Base-by-base conservation (phyloP, 2,329 filamentous ascomycete species). In the Colletotrichum melonis region DNA sequence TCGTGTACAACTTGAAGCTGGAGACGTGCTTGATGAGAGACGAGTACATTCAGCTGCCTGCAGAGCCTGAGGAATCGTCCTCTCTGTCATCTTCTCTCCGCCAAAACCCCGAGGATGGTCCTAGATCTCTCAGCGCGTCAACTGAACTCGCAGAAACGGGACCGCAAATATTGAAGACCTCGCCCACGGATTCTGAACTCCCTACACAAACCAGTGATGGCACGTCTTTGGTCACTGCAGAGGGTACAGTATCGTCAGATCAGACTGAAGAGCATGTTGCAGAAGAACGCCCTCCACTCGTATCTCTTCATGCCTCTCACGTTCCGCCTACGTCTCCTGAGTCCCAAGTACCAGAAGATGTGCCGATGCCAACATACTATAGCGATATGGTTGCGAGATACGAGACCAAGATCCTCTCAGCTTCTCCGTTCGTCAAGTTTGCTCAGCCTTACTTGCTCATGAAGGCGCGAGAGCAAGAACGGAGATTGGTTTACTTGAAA, bases 361-460 rank as follows among this genome's bases (percentile, higher is more conserved):
- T 94, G 54, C 94, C 94, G 1, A 94, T 95, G 86, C 94, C 96
- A 3, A 97, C 94, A 0, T 98, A 95, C 79, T 98, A 98, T 80
- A 95, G 95, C 80, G 95, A 98, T 80, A 94, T 98, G 88, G 95
- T 98, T 49, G 92, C 95, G 70, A 96, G 97, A 78, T 95, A 97
- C 78, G 92, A 97, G 79, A 98, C 95, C 6, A 97, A 96, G 79
- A 93, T 99, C 57, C 86, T 99, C 6, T 99, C 97, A 1, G 95
- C 95, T 1, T 99, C 97, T 0, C 97, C 97, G 0, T 98, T 98
- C 80, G 97, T 99, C 76, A 96, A 95, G 79, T 99, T 98, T 79
- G 93, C 94, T 76, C 95, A 97, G 79, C 97, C 97, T 0, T 97
- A 98, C 82, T 89, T 98, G 28, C 88, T 99, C 49, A 97, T 97